These are phyloP conservation scores for Parafenestella ontariensis DNA, from an alignment of 2,329 filamentous ascomycete species.

Conservation along the genomic window DNA sequence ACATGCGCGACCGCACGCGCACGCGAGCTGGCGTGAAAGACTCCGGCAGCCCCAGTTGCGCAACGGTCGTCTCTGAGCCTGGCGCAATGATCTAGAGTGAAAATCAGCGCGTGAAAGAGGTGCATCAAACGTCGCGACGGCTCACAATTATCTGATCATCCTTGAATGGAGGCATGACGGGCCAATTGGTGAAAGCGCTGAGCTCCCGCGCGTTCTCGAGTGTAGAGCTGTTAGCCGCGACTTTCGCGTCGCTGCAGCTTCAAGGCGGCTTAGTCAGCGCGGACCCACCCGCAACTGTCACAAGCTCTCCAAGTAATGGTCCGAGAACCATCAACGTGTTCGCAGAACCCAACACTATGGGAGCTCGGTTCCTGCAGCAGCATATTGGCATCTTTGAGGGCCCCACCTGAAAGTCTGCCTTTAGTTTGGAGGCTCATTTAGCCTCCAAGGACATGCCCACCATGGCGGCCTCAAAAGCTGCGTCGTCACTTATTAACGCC, in stretches of 20 bases:
- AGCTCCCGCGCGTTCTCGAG: conserved; percentile 19
- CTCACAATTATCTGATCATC: conserved; percentile 55
- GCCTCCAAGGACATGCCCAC: conserved; percentile 15
- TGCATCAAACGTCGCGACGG: not conserved
- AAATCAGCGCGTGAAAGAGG: conserved; percentile 13
- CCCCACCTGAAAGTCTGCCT: conserved; percentile 13
- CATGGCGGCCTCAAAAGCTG: conserved; percentile 34
- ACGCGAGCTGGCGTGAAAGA: conserved; percentile 88
- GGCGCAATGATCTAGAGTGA: conserved; percentile 70
- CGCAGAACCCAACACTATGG: conserved; percentile 26
- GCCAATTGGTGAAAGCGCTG: conserved; percentile 31
- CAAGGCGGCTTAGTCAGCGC: conserved; percentile 9
- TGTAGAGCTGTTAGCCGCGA: conserved; percentile 16
- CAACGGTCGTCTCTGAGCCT: conserved; percentile 87
- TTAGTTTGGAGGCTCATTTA: not conserved
- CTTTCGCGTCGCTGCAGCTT: conserved; percentile 10
- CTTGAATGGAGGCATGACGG: conserved; percentile 53
- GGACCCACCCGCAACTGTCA: conserved; percentile 19
- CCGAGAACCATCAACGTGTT: conserved; percentile 28
- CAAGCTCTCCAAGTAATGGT: conserved; percentile 20
- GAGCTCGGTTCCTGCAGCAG: conserved; percentile 12
- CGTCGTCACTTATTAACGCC: conserved; percentile 24
- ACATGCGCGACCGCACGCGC: conserved; percentile 93
- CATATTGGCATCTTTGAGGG: conserved; percentile 4
- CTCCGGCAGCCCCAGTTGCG: conserved; percentile 88